These are phyloP conservation scores for Panellus pusillus DNA, from an alignment of 768 basidiomycete genomes.

Conservation along the genomic window DNA sequence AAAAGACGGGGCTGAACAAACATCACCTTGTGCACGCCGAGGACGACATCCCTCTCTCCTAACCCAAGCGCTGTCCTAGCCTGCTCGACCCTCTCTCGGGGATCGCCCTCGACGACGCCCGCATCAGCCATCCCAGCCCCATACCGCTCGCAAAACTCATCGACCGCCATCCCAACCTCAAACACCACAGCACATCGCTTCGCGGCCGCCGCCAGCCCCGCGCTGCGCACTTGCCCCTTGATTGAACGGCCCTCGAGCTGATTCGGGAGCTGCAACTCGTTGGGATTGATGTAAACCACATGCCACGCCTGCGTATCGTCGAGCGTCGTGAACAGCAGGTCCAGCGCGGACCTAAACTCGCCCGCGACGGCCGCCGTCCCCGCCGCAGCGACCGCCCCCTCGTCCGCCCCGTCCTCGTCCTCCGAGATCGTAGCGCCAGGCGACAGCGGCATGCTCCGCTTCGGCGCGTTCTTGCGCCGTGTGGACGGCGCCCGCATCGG, in stretches of 20 bases:
- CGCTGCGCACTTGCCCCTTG: constrained; percentile 85
- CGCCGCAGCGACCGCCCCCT: constrained; percentile 24
- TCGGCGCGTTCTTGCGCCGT: constrained; percentile 73
- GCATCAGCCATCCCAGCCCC: constrained; percentile 56
- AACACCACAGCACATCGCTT: constrained; percentile 65
- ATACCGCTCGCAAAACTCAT: constrained; percentile 88
- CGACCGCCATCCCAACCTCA: constrained; percentile 82
- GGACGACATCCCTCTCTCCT: constrained; percentile 69
- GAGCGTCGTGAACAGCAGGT: constrained; percentile 83
- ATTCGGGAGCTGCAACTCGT: constrained; percentile 92
- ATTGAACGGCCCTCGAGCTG: constrained; percentile 91
- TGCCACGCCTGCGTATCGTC: constrained; percentile 91
- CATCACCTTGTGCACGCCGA: constrained; percentile 90
- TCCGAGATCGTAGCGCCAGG: constrained; percentile 49
- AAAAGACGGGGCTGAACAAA: no score
- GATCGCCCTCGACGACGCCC: constrained; percentile 59
- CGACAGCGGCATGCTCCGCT: constrained; percentile 55
- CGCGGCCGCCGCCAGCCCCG: constrained; percentile 78
- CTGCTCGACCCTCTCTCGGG: constrained; percentile 61
- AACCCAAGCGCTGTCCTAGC: constrained; percentile 56
- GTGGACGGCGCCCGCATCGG: constrained; percentile 94
- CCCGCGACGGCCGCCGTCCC: constrained; percentile 59
- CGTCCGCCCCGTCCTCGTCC: constrained; percentile 53
- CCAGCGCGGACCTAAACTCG: constrained; percentile 82
- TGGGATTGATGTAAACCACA: constrained; percentile 91